phyloP scores from a whole-genome alignment of 2,329 filamentous ascomycete genomes.

The Clonostachys chloroleuca region DNA sequence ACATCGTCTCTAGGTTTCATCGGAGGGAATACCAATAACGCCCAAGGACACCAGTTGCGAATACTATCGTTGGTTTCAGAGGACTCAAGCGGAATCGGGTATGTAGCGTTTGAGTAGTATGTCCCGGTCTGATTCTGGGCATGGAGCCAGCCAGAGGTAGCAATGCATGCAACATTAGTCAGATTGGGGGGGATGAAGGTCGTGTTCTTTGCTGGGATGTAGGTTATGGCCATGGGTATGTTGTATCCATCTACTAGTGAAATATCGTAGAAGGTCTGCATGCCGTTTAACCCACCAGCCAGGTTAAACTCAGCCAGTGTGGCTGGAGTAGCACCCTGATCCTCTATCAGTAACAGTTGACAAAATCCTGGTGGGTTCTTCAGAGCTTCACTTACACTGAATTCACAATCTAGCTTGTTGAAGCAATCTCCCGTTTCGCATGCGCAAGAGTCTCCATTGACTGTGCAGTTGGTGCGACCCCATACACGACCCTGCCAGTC shows the following conservation, averaged over 20 bases:
- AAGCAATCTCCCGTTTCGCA: slow-evolving; percentile 77
- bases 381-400: slow-evolving; percentile 48
- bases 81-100: slow-evolving; percentile 63
- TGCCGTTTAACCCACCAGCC: slow-evolving; percentile 52
- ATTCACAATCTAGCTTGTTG: slow-evolving; percentile 63
- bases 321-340: slow-evolving; percentile 65
- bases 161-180: slow-evolving; percentile 74
- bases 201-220: slow-evolving; percentile 56
- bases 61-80: slow-evolving; percentile 52
- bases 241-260: slow-evolving; percentile 85
- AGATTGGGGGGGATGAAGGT: slow-evolving; percentile 70
- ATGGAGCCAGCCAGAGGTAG: slow-evolving; percentile 59
- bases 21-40: slow-evolving; percentile 65
- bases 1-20: slow-evolving; percentile 68
- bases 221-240: slow-evolving; percentile 61
- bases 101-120: slow-evolving; percentile 60
- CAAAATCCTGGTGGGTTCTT: neutral
- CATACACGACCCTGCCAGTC: slow-evolving; percentile 81
- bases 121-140: slow-evolving; percentile 46
- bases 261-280: slow-evolving; percentile 78
- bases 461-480: slow-evolving; percentile 81
- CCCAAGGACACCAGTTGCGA: slow-evolving; percentile 75
- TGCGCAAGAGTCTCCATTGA: slow-evolving; percentile 61
- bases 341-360: neutral
- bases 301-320: slow-evolving; percentile 81